Percentiles rank a stretch among this genome's conserved stretches.
Evolutionary conservation across 2,329 filamentous ascomycete species (phyloP).

Genomic region (Lecanicillium sp.): DNA sequence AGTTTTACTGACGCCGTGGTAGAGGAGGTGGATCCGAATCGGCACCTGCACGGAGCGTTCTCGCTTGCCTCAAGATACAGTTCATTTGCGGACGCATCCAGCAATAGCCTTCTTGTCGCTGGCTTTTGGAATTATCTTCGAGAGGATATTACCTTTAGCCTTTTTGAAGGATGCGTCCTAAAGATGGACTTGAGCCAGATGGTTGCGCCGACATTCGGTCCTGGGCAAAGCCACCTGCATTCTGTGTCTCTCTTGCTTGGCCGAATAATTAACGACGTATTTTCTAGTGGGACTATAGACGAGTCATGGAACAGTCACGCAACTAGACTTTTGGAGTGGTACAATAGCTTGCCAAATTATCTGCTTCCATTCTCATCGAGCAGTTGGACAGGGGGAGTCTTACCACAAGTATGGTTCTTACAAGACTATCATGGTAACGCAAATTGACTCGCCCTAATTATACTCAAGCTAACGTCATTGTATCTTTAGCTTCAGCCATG

Average conservation of each 20-base stretch:
- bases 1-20: neutral
- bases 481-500: slow-evolving; percentile 27
- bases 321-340: slow-evolving; percentile 21
- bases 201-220: slow-evolving; percentile 8
- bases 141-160: slow-evolving; percentile 46
- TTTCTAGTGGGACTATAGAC: slow-evolving; percentile 12
- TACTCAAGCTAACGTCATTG: neutral
- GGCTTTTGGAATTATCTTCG: slow-evolving; percentile 45
- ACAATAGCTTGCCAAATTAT: slow-evolving; percentile 18
- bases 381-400: slow-evolving; percentile 9
- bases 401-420: slow-evolving; percentile 32
- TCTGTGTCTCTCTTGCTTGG: slow-evolving; percentile 34
- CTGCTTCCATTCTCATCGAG: slow-evolving; percentile 23
- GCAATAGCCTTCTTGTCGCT: slow-evolving; percentile 25
- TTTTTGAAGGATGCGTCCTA: slow-evolving; percentile 32
- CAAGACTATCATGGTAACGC: slow-evolving; percentile 33
- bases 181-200: slow-evolving; percentile 29
- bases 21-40: slow-evolving; percentile 33
- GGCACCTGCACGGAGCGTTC: slow-evolving; percentile 38
- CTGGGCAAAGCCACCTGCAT: slow-evolving; percentile 29
- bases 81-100: slow-evolving; percentile 13
- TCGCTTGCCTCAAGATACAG: slow-evolving; percentile 28
- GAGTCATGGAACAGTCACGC: slow-evolving; percentile 16
- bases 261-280: slow-evolving; percentile 31
- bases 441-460: neutral